A percentile compares a stretch with the other conserved stretches of the same genome.
phyloP scores from a whole-genome alignment of 306 rosid species.

The Corylus heterophylla region DNA sequence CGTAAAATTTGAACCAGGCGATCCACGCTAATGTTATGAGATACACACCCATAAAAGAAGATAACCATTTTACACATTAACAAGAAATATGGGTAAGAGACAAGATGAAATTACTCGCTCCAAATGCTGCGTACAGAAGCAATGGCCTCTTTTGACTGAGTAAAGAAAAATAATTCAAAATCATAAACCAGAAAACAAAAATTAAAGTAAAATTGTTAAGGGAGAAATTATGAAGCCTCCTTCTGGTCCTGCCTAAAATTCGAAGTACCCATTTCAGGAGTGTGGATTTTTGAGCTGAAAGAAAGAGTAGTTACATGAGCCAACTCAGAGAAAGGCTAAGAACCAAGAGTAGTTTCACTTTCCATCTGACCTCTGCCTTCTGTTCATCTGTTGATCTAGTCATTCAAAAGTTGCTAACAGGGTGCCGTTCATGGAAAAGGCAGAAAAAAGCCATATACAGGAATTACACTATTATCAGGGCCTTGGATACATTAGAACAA shows the following conservation, averaged over 20 bases:
- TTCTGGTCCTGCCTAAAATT: too few relatives aligned
- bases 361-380: background rate
- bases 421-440: background rate
- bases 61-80: too few relatives aligned
- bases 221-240: background rate
- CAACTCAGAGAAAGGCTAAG: background rate
- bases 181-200: background rate
- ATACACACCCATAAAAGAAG: too few relatives aligned
- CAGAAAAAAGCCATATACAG: background rate
- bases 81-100: too few relatives aligned
- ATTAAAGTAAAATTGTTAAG: background rate
- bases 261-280: too few relatives aligned
- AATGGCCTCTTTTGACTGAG: background rate
- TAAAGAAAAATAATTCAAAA: background rate
- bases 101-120: background rate
- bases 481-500: background rate
- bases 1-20: too few relatives aligned
- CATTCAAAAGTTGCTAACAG: slow-evolving; percentile 5
- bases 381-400: background rate
- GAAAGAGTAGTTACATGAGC: background rate
- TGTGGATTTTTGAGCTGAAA: background rate
- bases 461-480: background rate
- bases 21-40: too few relatives aligned
- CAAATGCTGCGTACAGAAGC: background rate
- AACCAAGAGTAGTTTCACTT: background rate